phyloP scores from a whole-genome alignment of 371 early-diverging fungal species.

The Syncephalis plumigaleata region DNA sequence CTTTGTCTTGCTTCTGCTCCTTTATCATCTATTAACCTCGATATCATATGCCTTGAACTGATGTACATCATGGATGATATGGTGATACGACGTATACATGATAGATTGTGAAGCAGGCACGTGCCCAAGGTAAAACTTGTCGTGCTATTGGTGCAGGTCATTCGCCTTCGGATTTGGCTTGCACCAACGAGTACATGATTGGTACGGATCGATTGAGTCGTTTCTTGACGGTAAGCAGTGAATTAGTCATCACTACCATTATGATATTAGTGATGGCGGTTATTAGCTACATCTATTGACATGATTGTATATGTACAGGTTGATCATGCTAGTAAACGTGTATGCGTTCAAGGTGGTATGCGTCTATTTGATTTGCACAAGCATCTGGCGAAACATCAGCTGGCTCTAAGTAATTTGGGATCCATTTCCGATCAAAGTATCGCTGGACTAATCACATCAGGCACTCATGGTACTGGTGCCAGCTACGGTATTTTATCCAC shows the following conservation, averaged over 20 bases:
- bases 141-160: constrained; percentile 63
- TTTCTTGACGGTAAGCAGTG: constrained; percentile 17
- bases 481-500: constrained; percentile 46
- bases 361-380: constrained; percentile 39
- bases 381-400: constrained; percentile 28
- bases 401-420: constrained; percentile 58
- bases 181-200: constrained; percentile 46
- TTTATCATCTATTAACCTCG: neutral
- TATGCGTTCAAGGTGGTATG: constrained; percentile 61
- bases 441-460: constrained; percentile 61
- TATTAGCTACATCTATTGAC: too few relatives aligned
- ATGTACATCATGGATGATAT: too few relatives aligned
- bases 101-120: constrained; percentile 32
- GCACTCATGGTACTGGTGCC: constrained; percentile 69
- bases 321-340: constrained; percentile 19
- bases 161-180: constrained; percentile 69
- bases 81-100: neutral
- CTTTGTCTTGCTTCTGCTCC: neutral
- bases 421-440: constrained; percentile 72
- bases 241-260: too few relatives aligned
- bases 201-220: constrained; percentile 45
- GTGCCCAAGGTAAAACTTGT: constrained; percentile 21
- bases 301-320: constrained; percentile 8
- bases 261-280: neutral
- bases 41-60: too few relatives aligned